phyloP scores from a whole-genome alignment of 805 yeast species.

The Brettanomyces sp. region DNA sequence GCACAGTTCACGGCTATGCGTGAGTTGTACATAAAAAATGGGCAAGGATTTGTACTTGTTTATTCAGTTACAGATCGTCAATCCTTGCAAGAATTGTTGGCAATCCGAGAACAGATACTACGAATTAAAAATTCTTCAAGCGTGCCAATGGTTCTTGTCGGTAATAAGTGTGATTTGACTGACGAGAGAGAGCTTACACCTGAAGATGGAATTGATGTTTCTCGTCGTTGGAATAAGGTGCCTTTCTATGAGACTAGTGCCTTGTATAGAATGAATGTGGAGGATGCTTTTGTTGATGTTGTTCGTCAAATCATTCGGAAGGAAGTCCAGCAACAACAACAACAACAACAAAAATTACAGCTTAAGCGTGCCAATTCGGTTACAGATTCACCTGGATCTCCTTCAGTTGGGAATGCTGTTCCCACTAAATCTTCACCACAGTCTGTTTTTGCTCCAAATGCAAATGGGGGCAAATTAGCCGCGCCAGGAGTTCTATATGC shows the following conservation, averaged over 20 bases:
- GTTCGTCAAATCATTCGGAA: constrained; percentile 83
- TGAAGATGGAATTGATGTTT: constrained; percentile 74
- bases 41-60: constrained; percentile 61
- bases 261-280: constrained; percentile 80
- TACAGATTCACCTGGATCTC: no score
- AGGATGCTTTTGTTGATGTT: constrained; percentile 81
- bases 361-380: not conserved
- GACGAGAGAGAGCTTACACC: constrained; percentile 68
- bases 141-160: constrained; percentile 86
- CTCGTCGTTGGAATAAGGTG: constrained; percentile 79
- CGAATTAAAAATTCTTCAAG: constrained; percentile 67
- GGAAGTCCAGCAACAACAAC: constrained; percentile 32
- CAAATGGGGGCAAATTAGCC: not conserved
- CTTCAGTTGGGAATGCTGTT: no score
- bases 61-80: constrained; percentile 52
- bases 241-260: constrained; percentile 94
- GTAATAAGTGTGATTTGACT: constrained; percentile 81
- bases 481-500: not conserved
- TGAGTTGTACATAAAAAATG: constrained; percentile 77
- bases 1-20: constrained; percentile 95
- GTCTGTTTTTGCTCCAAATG: not conserved
- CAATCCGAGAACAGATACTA: constrained; percentile 74
- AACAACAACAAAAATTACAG: constrained; percentile 1
- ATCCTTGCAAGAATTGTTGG: constrained; percentile 68
- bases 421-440: no score